These are phyloP conservation scores for Monilinia laxa DNA, from an alignment of 2,329 filamentous ascomycete genomes.

Conservation along the genomic window DNA sequence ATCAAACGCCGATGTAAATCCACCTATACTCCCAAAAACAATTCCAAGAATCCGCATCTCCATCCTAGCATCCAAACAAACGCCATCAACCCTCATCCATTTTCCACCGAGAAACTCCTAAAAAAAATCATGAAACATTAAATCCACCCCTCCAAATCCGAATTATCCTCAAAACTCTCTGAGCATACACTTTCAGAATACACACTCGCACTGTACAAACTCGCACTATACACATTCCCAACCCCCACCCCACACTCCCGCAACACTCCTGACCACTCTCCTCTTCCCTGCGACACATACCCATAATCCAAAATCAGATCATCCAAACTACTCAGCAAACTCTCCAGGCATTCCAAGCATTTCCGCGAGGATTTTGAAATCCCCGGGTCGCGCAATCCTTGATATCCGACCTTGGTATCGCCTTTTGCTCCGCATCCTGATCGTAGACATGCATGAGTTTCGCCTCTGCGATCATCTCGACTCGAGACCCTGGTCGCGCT, in stretches of 20 bases:
- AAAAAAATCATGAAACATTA: background rate
- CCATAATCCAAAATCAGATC: constrained; percentile 11
- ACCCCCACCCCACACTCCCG: background rate
- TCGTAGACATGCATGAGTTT: too few relatives aligned
- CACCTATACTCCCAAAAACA: too few relatives aligned
- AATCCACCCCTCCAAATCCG: background rate
- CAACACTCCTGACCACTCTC: background rate
- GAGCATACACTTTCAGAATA: constrained; percentile 20
- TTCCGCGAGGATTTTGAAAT: background rate
- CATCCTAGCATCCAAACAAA: too few relatives aligned
- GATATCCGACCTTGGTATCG: background rate
- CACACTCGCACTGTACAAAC: background rate
- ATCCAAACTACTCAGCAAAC: constrained; percentile 2
- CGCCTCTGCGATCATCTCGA: too few relatives aligned
- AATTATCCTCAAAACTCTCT: background rate
- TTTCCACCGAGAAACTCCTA: too few relatives aligned
- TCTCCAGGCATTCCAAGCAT: background rate
- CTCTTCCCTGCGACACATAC: background rate
- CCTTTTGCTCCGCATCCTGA: background rate
- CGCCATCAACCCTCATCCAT: too few relatives aligned
- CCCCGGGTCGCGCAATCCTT: background rate
- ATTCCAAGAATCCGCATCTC: too few relatives aligned
- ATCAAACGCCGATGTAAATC: too few relatives aligned
- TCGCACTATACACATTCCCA: too few relatives aligned
- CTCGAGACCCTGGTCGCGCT: rapidly evolving